Conservation (phyloP, 2,329 filamentous ascomycete species). For the Trichoderma breve region DNA sequence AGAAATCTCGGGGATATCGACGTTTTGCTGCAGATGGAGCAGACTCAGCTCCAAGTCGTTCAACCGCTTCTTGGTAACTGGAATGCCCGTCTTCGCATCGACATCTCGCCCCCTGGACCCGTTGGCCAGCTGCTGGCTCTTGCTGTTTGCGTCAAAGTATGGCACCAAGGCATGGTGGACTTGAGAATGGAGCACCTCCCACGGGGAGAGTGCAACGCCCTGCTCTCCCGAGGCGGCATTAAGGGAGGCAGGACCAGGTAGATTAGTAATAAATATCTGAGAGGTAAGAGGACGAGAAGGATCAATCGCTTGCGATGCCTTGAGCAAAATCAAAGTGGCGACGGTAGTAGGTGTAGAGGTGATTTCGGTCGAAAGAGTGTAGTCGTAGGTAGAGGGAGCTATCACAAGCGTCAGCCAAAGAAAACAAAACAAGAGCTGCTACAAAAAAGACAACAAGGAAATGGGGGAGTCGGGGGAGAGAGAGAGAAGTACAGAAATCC, state of each 20-base stretch:
- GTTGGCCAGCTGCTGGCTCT: conserved; percentile 67
- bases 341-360: conserved; percentile 75
- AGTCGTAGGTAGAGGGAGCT: conserved; percentile 62
- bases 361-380: conserved; percentile 79
- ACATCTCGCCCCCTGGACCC: conserved; percentile 74
- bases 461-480: background rate
- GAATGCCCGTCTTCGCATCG: conserved; percentile 90
- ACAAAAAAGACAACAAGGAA: background rate
- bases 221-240: conserved; percentile 67
- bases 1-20: conserved; percentile 91
- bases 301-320: conserved; percentile 85
- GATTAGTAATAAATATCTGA: conserved; percentile 89
- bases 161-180: conserved; percentile 89
- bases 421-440: background rate
- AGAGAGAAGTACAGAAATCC: conserved; percentile 24
- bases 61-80: conserved; percentile 95
- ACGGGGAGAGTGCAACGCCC: conserved; percentile 73
- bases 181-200: conserved; percentile 87
- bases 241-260: conserved; percentile 75
- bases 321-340: conserved; percentile 84
- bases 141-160: conserved; percentile 96
- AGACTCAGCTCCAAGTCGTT: conserved; percentile 90
- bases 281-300: conserved; percentile 75
- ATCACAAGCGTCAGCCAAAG: conserved; percentile 18
- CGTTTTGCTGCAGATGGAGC: conserved; percentile 91